Base-by-base conservation (phyloP, 352 stramenopile genomes). In the Phytophthora pseudosyringae region DNA sequence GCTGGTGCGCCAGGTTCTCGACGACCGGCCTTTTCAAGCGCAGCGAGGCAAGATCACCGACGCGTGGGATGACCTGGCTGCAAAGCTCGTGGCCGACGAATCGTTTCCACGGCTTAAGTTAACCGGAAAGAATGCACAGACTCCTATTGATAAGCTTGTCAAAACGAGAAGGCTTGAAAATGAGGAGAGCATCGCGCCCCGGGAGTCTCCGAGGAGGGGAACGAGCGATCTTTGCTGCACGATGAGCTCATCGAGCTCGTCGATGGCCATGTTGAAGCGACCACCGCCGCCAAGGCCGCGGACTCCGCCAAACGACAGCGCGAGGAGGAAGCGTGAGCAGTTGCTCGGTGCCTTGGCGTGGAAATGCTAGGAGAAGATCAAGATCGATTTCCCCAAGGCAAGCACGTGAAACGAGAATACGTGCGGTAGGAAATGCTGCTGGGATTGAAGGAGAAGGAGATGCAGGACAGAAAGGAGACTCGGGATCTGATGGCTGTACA, bases 231-330 rank as follows among this genome's bases (percentile, higher is more conserved):
- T 11, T n/a, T 51, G 36, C 16, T 57, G 10, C 28, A 56, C 0
- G 45, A 64, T n/a, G 45, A 64, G 44, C 44, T 57, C 12, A 50
- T 64, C 2, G 8, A 55, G 45, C 45, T 64, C 11, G 18, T 64
- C 5, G 45, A 64, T 36, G 45, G 44, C 28, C 56, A 64, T 5
- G 15, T 16, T 9, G 18, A 52, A 3, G 13, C 43, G 9, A 26
- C 49, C 0, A 21, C 12, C 13, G 53, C 43, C 16, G 31, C 43
- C 4, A 61, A 53, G 21, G 32, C 32, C 6, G 41, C 41, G 0
- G 53, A 53, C 31, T 11, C 10, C 1, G 4, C 35, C 10, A 61
- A 61, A 26, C 45, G 12, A 5, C 35, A 57, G 38, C 28, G 56
- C 3, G 56, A 64, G 1, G 35, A 64, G 26, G 46, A 64, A 15